Base-by-base conservation (phyloP, 768 basidiomycete genomes). In the Leccinum subtestaceum region DNA sequence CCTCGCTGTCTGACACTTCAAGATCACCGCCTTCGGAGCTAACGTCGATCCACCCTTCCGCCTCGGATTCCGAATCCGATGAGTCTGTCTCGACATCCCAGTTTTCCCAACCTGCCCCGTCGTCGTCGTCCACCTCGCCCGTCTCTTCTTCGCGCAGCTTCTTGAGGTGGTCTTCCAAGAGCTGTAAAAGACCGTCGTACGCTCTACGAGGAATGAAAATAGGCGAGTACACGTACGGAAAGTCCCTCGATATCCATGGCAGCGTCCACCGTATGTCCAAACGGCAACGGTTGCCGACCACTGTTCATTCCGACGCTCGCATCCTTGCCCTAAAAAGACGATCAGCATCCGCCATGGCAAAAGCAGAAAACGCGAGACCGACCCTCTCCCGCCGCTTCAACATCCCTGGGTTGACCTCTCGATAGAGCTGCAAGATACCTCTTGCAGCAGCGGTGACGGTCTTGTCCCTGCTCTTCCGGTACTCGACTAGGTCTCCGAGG, bases 381-480 rank as follows among this genome's bases (percentile, higher is more conserved):
- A 92, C 91, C 65, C 95, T 77, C 69, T 98, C 96, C 58, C 93
- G 79, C 62, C 86, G 80, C 74, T 93, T 96, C 65, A 99, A 78
- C 83, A 98, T 83, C 7, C 85, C 87, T 2, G 97, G 97, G 71
- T 98, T 97, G 59, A 96, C 91, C 67, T 98, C 95, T n/a, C 97
- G 81, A 77, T 91, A 99, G 15, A 98, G 77, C 70, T 90, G 91
- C 53, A 98, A 74, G 50, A 99, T 70, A 13, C 94, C 91, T 27
- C 97, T 80, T 3, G 93, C 88, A 48, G 91, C 94, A n/a, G 91
- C 85, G 7, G 89, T 87, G 46, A 97, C 94, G 1, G 89, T 83
- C 77, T 98, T 98, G 74, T 98, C 97, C 66, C 88, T 85, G 66
- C 93, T 95, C 78, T 97, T 98, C 70, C 88, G 81, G 72, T 99